These are phyloP conservation scores for Vickermania spadyakhi DNA, from an alignment of 208 protist species.

Conservation along the genomic window DNA sequence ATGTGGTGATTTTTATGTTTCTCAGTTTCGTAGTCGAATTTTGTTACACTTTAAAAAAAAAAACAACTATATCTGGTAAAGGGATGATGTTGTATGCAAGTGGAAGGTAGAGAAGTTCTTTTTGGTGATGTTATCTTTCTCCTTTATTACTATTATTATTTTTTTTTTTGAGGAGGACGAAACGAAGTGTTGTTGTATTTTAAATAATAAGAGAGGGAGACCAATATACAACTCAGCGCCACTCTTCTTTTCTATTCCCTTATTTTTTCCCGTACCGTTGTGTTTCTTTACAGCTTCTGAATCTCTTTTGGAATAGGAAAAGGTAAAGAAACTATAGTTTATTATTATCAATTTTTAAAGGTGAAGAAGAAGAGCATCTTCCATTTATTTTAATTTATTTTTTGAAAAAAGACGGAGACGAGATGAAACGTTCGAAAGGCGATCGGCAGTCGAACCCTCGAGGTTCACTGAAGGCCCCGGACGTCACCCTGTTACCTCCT, in stretches of 20 bases:
- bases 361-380: background rate
- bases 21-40: too few species aligned
- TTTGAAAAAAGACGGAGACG: background rate
- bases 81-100: too few species aligned
- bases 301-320: background rate
- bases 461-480: background rate
- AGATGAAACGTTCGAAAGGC: background rate
- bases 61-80: too few species aligned
- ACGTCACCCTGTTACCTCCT: background rate
- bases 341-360: background rate
- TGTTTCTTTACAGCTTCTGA: background rate
- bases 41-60: too few species aligned
- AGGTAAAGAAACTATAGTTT: background rate
- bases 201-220: too few species aligned
- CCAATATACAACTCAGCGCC: background rate
- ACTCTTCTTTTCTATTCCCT: background rate
- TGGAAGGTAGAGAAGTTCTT: too few species aligned
- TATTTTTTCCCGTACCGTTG: background rate
- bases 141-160: too few species aligned
- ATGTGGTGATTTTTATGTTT: too few species aligned
- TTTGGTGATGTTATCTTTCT: too few species aligned
- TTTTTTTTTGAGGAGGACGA: too few species aligned
- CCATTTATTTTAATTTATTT: background rate
- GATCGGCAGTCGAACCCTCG: background rate
- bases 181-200: too few species aligned